These are phyloP conservation scores for Monotropa hypopitys DNA, from an alignment of 179 eudicot species.

Conservation along the genomic window DNA sequence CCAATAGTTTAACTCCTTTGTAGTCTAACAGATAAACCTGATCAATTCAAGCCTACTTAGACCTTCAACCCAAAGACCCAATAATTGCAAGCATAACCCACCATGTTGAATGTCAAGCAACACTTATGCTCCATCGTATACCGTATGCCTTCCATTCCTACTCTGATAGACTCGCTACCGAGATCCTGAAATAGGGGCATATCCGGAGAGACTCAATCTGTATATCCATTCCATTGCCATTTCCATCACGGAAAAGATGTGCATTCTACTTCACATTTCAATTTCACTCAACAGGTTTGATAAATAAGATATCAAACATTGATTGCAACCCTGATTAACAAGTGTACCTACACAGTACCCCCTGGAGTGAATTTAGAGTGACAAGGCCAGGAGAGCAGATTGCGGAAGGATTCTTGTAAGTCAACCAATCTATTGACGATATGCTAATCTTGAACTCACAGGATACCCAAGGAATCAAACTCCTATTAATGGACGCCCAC, in stretches of 20 bases:
- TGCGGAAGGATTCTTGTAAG: constrained; percentile 20
- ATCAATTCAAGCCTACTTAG: not conserved
- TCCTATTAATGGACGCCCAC: not conserved
- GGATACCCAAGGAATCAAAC: not conserved
- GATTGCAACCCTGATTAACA: not conserved
- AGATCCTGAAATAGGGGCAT: not conserved
- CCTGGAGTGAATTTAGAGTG: not conserved
- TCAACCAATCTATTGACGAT: constrained; percentile 9
- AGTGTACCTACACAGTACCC: not conserved
- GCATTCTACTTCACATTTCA: not conserved
- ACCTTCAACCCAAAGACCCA: not conserved
- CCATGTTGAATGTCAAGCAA: not conserved
- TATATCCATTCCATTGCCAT: not conserved
- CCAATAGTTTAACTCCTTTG: not conserved
- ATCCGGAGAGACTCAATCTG: not conserved
- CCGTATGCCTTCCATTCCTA: not conserved
- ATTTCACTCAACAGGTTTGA: not conserved
- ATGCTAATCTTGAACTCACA: not conserved
- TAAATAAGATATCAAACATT: not conserved
- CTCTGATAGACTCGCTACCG: not conserved
- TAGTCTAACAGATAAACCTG: not conserved
- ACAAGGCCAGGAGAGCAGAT: constrained; percentile 8
- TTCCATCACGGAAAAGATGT: not conserved
- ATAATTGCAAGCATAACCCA: not conserved
- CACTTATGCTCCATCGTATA: not conserved